Evolutionary conservation across 1,284 basidiomycete species (phyloP).

Genomic region (Malassezia equina): DNA sequence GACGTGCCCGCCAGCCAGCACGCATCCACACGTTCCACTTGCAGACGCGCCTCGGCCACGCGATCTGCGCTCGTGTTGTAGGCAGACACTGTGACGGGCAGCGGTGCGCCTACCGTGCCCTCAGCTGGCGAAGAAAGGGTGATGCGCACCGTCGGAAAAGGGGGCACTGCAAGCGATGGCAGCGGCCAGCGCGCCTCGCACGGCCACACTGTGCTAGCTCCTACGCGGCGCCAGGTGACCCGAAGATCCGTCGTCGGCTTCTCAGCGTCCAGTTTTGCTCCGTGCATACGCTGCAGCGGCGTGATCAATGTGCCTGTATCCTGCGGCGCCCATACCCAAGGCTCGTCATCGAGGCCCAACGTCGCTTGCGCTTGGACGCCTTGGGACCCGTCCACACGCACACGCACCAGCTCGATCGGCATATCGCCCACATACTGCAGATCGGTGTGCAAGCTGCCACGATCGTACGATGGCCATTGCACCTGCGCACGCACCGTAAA

Average conservation of each 20-base stretch:
- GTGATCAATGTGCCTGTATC: neutral
- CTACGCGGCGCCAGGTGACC: neutral
- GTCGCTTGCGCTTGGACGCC: neutral
- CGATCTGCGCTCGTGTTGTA: neutral
- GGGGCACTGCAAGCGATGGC: neutral
- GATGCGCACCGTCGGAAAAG: neutral
- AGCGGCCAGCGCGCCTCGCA: constrained; percentile 4
- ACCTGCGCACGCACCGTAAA: constrained; percentile 1
- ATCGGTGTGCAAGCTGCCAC: neutral
- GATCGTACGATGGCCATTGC: neutral
- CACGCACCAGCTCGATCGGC: neutral
- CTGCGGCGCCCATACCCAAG: neutral
- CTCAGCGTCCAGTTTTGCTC: neutral
- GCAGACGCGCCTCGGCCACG: neutral
- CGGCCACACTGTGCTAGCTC: no score
- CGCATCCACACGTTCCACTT: neutral
- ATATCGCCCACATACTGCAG: neutral
- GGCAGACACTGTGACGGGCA: neutral
- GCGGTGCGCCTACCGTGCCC: neutral
- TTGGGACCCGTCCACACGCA: neutral
- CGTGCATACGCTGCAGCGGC: neutral
- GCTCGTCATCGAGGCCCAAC: neutral
- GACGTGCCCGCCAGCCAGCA: constrained; percentile 1
- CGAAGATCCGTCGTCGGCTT: neutral
- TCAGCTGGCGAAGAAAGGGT: neutral